Conservation (phyloP, 768 basidiomycete species). For the Postia placenta region DNA sequence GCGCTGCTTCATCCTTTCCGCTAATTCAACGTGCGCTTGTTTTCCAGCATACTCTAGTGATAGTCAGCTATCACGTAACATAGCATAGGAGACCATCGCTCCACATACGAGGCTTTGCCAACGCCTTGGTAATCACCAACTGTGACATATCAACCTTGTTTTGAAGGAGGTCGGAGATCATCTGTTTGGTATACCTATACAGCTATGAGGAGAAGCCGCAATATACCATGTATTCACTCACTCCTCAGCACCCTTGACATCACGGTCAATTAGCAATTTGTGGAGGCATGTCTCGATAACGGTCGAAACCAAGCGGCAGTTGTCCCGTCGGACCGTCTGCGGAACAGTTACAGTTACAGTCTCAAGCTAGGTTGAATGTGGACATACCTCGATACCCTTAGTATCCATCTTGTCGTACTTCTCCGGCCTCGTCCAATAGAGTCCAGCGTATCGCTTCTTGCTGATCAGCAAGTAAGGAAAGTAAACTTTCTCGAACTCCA, state of each 20-base stretch:
- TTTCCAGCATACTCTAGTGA: slow-evolving; percentile 81
- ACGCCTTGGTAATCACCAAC: slow-evolving; percentile 96
- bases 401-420: slow-evolving; percentile 99
- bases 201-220: slow-evolving; percentile 6
- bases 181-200: slow-evolving; percentile 83
- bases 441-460: slow-evolving; percentile 97
- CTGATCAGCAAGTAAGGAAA: slow-evolving; percentile 96
- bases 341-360: neutral
- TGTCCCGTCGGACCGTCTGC: slow-evolving; percentile 96
- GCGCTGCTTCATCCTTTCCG: slow-evolving; percentile 91
- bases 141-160: slow-evolving; percentile 99
- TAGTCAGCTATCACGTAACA: neutral
- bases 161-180: slow-evolving; percentile 89
- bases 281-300: slow-evolving; percentile 97
- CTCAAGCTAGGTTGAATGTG: neutral
- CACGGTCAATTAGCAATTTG: slow-evolving; percentile 94
- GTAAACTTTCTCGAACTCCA: slow-evolving; percentile 99
- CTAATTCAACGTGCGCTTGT: slow-evolving; percentile 95
- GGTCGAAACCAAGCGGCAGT: slow-evolving; percentile 96
- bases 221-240: slow-evolving; percentile 31
- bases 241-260: slow-evolving; percentile 92
- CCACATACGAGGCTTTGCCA: slow-evolving; percentile 72
- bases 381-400: slow-evolving; percentile 92
- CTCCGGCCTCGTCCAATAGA: slow-evolving; percentile 95
- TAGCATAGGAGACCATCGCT: neutral